phyloP scores from a whole-genome alignment of 2,329 filamentous ascomycete genomes.

The Aspergillus pseudotamarii region DNA sequence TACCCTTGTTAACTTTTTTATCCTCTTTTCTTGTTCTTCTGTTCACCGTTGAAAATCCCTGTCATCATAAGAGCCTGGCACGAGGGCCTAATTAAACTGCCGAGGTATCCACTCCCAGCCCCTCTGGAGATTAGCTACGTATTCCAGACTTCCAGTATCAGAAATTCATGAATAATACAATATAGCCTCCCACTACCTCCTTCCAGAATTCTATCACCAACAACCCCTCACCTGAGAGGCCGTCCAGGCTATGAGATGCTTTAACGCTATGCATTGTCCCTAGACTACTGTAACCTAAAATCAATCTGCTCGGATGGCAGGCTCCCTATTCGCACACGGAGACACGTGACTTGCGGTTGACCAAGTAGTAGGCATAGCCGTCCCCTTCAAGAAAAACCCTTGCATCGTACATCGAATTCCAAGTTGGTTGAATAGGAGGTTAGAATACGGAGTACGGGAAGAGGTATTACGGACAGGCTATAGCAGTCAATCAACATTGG shows the following conservation, averaged over 20 bases:
- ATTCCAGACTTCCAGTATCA: neutral
- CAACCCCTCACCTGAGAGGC: neutral
- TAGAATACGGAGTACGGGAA: no score
- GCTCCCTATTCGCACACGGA: neutral
- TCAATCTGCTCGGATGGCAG: neutral
- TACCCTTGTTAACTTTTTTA: neutral
- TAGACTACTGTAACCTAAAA: conserved; percentile 2
- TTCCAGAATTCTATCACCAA: neutral
- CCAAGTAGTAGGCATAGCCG: neutral
- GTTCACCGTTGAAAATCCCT: neutral
- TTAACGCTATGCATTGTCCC: neutral
- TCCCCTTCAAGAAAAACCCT: neutral
- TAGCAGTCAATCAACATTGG: neutral
- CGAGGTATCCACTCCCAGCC: neutral
- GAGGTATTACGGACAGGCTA: neutral
- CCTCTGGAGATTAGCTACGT: neutral
- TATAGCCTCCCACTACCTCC: neutral
- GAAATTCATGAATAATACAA: neutral
- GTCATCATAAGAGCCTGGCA: neutral
- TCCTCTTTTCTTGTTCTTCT: neutral
- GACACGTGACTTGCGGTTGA: neutral
- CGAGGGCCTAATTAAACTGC: neutral
- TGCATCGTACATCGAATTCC: neutral
- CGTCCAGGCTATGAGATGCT: neutral
- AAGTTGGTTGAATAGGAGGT: neutral